Percentiles rank a stretch among this genome's conserved stretches.
phyloP scores from a whole-genome alignment of 2,329 filamentous ascomycete species.

The Hymenotorrendiella dingleyae region DNA sequence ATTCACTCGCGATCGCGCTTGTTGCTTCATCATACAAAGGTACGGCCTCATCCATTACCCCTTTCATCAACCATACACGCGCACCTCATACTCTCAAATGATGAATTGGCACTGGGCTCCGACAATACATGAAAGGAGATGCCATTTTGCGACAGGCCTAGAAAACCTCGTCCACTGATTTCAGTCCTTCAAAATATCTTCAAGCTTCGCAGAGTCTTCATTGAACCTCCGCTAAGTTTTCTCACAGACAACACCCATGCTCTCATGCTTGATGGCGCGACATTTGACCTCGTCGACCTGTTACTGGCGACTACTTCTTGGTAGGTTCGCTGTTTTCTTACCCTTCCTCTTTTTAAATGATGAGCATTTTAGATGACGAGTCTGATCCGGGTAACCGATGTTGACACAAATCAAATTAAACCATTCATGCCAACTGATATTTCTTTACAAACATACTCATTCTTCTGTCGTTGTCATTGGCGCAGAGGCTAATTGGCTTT shows the following conservation, averaged over 20 bases:
- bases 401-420: slow-evolving; percentile 59
- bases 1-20: too few relatives aligned
- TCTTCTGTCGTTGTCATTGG: background rate
- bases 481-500: slow-evolving; percentile 14
- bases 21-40: too few relatives aligned
- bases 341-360: slow-evolving; percentile 32
- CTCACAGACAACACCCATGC: background rate
- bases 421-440: slow-evolving; percentile 64
- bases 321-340: slow-evolving; percentile 15
- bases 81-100: slow-evolving; percentile 40
- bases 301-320: too few relatives aligned
- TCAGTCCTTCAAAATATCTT: slow-evolving; percentile 13
- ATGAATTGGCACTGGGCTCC: slow-evolving; percentile 98
- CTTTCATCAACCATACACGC: too few relatives aligned
- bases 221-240: background rate
- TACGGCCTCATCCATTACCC: slow-evolving; percentile 7
- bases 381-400: slow-evolving; percentile 71
- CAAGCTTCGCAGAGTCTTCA: background rate
- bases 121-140: slow-evolving; percentile 75
- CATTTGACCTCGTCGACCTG: too few relatives aligned
- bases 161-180: slow-evolving; percentile 99
- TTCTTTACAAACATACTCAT: slow-evolving; percentile 27
- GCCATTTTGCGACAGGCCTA: slow-evolving; percentile 95
- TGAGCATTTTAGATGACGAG: slow-evolving; percentile 67
- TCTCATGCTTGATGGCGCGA: too few relatives aligned